phyloP scores from a whole-genome alignment of 306 rosid species.

The Cucumis hystrix region DNA sequence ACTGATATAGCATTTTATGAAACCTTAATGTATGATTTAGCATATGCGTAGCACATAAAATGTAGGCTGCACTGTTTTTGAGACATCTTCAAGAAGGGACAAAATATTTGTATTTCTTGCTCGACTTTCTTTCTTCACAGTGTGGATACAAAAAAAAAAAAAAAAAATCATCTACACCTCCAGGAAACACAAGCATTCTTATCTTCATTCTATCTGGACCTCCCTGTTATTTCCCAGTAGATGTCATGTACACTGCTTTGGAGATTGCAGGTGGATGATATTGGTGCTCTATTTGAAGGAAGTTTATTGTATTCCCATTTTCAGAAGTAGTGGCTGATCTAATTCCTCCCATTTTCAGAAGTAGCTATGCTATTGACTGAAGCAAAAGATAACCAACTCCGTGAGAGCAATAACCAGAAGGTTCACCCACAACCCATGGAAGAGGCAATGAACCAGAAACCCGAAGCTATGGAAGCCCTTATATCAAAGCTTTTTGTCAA shows the following conservation, averaged over 20 bases:
- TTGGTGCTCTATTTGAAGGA: constrained; percentile 34
- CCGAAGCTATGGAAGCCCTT: constrained; percentile 79
- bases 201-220: not conserved
- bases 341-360: constrained; percentile 24
- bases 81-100: not conserved
- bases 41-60: not conserved
- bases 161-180: not conserved
- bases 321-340: constrained; percentile 41
- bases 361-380: constrained; percentile 94
- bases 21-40: not conserved
- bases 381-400: constrained; percentile 76
- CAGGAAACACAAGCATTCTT: not conserved
- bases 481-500: constrained; percentile 70
- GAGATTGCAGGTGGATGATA: constrained; percentile 36
- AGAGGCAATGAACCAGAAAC: constrained; percentile 91
- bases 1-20: not conserved
- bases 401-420: constrained; percentile 86
- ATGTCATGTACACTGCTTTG: constrained; percentile 17
- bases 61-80: not conserved
- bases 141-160: not conserved
- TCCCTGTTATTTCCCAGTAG: constrained; percentile 14
- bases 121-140: not conserved
- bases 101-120: not conserved
- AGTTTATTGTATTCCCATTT: constrained; percentile 23
- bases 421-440: constrained; percentile 99